Evolutionary conservation across 805 yeast genomes (phyloP), one percentile per base, ranked within the genome.

Genomic region (Ascoidea asiatica): DNA sequence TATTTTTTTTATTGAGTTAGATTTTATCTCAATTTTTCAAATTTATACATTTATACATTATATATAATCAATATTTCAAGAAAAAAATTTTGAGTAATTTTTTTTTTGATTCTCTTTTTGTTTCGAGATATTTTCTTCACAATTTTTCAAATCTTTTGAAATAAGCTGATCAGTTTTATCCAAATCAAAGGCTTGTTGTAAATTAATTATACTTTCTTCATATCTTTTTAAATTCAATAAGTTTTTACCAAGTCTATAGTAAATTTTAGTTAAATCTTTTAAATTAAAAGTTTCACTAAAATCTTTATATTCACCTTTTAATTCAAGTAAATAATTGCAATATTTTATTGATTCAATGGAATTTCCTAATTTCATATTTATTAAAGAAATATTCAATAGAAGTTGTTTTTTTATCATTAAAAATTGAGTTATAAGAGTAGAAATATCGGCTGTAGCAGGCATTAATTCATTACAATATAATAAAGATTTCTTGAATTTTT

Each of bases 281-380:
- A 11, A 8, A 29, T 8, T 11, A 11, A 48, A 35, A 4, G 41
- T 5, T 19, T 51, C 54, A 36, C 53, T 55, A 23, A 51, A 44
- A 17, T 47, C 23, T 19, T 41, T 49, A 37, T 44, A 35, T 8
- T 20, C 35, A 1, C 19, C 40, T 5, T 21, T 33, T 13, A 2
- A 13, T 11, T n/a, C 21, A 22, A 19, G 13, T 21, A 36, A 47
- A 23, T 44, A 43, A 21, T 46, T 43, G 22, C 36, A 21, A 7
- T 38, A 21, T n/a, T 42, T 5, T 13, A 43, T 48, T 19, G 43
- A 21, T 29, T 29, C 35, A 15, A 2, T 8, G 15, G 8, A 29
- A 11, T 29, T 29, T 11, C 15, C 15, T 29, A 11, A 15, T 15
- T 29, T 29, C 4, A 29, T 11, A 15, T 29, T 11, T 11, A 29